These are phyloP conservation scores for Raffaelea deltoideospora DNA, from an alignment of 2,329 filamentous ascomycete species.

Conservation along the genomic window DNA sequence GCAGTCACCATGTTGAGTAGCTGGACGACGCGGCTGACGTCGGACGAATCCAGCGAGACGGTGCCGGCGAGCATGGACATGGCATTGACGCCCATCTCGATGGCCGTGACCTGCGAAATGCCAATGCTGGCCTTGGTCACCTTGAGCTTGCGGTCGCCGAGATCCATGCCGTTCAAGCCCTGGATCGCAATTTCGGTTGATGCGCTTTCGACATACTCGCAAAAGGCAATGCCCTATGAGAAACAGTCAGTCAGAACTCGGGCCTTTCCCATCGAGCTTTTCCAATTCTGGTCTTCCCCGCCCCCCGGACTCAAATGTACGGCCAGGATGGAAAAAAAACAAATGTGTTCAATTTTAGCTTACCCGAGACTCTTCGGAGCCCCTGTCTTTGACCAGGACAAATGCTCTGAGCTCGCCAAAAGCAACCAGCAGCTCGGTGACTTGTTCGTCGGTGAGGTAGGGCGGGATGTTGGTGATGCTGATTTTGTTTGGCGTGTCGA, in stretches of 20 bases:
- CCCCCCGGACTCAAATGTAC: too few species aligned
- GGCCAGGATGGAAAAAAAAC: neutral
- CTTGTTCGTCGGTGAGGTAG: constrained; percentile 81
- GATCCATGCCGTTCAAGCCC: constrained; percentile 81
- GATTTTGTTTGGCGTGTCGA: constrained; percentile 91
- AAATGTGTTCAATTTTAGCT: constrained; percentile 19
- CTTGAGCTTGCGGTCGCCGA: constrained; percentile 74
- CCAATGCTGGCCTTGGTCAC: constrained; percentile 84
- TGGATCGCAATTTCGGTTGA: constrained; percentile 78
- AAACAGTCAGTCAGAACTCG: neutral
- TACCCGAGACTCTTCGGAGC: constrained; percentile 77
- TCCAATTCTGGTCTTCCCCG: too few species aligned
- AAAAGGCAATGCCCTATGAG: constrained; percentile 79
- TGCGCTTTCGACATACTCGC: constrained; percentile 71
- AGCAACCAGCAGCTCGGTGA: constrained; percentile 74
- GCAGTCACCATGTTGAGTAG: constrained; percentile 97
- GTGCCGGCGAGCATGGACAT: constrained; percentile 97
- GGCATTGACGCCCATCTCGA: constrained; percentile 92
- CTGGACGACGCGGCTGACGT: constrained; percentile 74
- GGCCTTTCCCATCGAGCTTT: too few species aligned
- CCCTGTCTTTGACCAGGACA: constrained; percentile 71
- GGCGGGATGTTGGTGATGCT: constrained; percentile 78
- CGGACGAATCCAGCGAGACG: constrained; percentile 55
- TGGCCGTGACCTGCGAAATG: constrained; percentile 76
- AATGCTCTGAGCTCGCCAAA: constrained; percentile 93